A percentile compares a stretch with the other conserved stretches of the same genome.
These are phyloP conservation scores for Exsudoporus frostii DNA, from an alignment of 768 basidiomycete genomes.

Conservation along the genomic window DNA sequence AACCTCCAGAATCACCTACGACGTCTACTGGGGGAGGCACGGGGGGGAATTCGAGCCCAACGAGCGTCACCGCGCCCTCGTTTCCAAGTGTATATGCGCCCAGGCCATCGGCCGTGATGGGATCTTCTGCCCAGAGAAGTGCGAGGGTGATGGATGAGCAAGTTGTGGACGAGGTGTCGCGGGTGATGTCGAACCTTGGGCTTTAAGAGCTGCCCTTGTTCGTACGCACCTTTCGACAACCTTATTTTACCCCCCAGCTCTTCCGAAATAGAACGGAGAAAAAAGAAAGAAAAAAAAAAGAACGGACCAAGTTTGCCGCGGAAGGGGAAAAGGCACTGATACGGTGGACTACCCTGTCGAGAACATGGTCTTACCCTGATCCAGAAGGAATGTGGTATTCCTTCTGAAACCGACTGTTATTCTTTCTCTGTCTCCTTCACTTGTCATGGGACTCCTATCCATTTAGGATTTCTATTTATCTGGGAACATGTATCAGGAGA, in stretches of 20 bases:
- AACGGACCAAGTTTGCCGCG: constrained; percentile 1
- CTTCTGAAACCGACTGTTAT: constrained; percentile 18
- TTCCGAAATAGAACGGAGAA: constrained; percentile 3
- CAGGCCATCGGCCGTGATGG: constrained; percentile 46
- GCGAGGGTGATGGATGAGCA: constrained; percentile 48
- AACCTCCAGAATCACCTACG: constrained; percentile 77
- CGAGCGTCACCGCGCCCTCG: constrained; percentile 70
- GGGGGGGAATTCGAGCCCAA: constrained; percentile 76
- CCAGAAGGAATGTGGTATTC: constrained; percentile 18
- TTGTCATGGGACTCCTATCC: constrained; percentile 28
- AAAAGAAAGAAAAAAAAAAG: background rate
- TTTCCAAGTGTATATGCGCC: constrained; percentile 86
- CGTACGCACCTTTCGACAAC: constrained; percentile 10
- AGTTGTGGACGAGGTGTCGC: constrained; percentile 65
- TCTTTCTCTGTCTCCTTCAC: constrained; percentile 18
- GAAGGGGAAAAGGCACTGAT: constrained; percentile 7
- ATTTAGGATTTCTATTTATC: constrained; percentile 35
- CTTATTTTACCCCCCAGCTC: constrained; percentile 8
- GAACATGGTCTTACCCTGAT: constrained; percentile 20
- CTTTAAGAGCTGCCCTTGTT: constrained; percentile 36
- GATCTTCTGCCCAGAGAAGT: constrained; percentile 42
- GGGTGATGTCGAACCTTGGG: constrained; percentile 75
- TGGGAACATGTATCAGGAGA: constrained; percentile 30
- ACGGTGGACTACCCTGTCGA: constrained; percentile 20
- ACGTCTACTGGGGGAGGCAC: constrained; percentile 71